Percentiles rank a stretch among this genome's conserved stretches.
These are phyloP conservation scores for Pestalotiopsis fici DNA, from an alignment of 2,329 filamentous ascomycete species.

Conservation along the genomic window DNA sequence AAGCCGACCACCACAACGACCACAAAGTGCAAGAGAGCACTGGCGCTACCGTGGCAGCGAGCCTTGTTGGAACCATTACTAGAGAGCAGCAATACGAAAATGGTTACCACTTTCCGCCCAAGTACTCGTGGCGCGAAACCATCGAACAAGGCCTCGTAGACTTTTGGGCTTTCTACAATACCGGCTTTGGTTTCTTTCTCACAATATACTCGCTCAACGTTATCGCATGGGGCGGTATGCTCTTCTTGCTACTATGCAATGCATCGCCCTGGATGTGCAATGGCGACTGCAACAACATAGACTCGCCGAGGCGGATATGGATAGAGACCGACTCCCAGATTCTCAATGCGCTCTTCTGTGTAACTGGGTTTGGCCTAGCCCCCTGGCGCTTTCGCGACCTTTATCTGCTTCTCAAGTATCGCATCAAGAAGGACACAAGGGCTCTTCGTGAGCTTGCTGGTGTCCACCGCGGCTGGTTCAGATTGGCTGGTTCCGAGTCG, in stretches of 20 bases:
- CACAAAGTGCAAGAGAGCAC: conserved; percentile 20
- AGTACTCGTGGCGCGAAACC: conserved; percentile 60
- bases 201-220: conserved; percentile 81
- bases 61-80: conserved; percentile 26
- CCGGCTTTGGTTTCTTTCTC: conserved; percentile 74
- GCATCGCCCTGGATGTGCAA: conserved; percentile 73
- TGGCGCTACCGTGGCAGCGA: conserved; percentile 27
- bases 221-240: conserved; percentile 88
- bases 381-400: conserved; percentile 85
- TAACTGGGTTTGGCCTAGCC: conserved; percentile 81
- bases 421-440: conserved; percentile 50
- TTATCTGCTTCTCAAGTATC: conserved; percentile 64
- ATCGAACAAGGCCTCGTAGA: conserved; percentile 57
- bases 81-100: conserved; percentile 49
- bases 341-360: conserved; percentile 81
- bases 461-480: conserved; percentile 75
- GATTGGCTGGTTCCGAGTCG: conserved; percentile 65
- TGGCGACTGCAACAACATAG: conserved; percentile 68
- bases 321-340: conserved; percentile 85
- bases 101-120: conserved; percentile 66
- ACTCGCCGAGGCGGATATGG: conserved; percentile 72
- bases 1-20: conserved; percentile 5
- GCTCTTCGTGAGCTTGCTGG: conserved; percentile 71
- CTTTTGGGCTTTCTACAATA: conserved; percentile 74
- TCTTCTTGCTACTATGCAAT: conserved; percentile 82